Evolutionary conservation across 2,329 filamentous ascomycete genomes (phyloP).

Genomic region (Plenodomus lindquistii): DNA sequence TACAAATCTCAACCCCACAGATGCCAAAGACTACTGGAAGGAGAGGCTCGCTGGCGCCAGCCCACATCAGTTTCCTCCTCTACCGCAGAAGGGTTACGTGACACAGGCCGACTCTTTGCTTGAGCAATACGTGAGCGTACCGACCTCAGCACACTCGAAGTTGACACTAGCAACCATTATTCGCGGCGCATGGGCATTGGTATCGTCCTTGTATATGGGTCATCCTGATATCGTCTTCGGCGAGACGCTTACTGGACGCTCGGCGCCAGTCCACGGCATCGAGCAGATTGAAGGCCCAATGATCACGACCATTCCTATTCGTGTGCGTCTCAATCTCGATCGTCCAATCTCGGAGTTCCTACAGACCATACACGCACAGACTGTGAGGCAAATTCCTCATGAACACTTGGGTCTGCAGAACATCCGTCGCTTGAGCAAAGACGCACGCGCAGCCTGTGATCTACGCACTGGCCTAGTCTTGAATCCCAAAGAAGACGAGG

Average conservation of each 20-base stretch:
- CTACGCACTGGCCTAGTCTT: slow-evolving; percentile 44
- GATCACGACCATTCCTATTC: slow-evolving; percentile 64
- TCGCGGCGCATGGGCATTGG: slow-evolving; percentile 63
- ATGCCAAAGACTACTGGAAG: slow-evolving; percentile 54
- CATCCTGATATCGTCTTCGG: slow-evolving; percentile 61
- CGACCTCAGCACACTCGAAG: slow-evolving; percentile 40
- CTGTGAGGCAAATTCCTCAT: slow-evolving; percentile 62
- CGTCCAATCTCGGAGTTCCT: slow-evolving; percentile 57
- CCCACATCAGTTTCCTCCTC: slow-evolving; percentile 55
- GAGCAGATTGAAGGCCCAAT: slow-evolving; percentile 63
- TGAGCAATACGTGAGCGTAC: slow-evolving; percentile 50
- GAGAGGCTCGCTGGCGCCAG: slow-evolving; percentile 50
- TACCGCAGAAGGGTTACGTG: slow-evolving; percentile 53
- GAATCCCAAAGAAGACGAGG: slow-evolving; percentile 40
- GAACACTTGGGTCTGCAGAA: slow-evolving; percentile 67
- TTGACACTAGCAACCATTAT: slow-evolving; percentile 57
- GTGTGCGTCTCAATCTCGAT: slow-evolving; percentile 52
- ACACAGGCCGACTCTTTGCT: slow-evolving; percentile 57
- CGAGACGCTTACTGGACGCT: slow-evolving; percentile 62
- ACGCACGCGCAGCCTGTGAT: slow-evolving; percentile 42
- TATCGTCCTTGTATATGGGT: slow-evolving; percentile 60
- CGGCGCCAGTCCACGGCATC: slow-evolving; percentile 50
- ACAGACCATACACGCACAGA: slow-evolving; percentile 60
- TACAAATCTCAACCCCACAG: slow-evolving; percentile 45
- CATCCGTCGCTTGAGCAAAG: slow-evolving; percentile 52